Evolutionary conservation across 805 yeast genomes (phyloP).

Genomic region (Candida ponderosae): DNA sequence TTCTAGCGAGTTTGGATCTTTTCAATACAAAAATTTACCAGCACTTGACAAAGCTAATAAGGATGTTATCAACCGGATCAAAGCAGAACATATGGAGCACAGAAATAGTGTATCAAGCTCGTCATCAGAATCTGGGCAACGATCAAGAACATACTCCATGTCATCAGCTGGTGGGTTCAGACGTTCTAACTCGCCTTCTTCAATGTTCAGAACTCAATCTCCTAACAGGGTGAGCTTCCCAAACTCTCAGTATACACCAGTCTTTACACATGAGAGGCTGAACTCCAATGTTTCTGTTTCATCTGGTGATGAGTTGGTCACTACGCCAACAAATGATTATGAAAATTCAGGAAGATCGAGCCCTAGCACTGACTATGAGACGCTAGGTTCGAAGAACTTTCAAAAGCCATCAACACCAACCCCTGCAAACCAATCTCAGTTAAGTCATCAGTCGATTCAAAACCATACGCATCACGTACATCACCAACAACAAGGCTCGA

Average conservation of each 20-base stretch:
- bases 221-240: constrained; percentile 20
- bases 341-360: constrained; percentile 25
- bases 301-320: constrained; percentile 23
- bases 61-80: constrained; percentile 81
- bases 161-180: constrained; percentile 32
- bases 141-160: constrained; percentile 22
- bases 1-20: constrained; percentile 80
- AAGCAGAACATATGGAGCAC: constrained; percentile 62
- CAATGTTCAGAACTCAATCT: constrained; percentile 23
- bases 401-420: constrained; percentile 16
- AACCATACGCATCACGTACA: constrained; percentile 1
- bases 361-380: constrained; percentile 24
- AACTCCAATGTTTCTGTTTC: constrained; percentile 26
- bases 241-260: constrained; percentile 10
- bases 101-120: constrained; percentile 29
- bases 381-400: constrained; percentile 14
- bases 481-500: constrained; percentile 5
- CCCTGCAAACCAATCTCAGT: too few relatives aligned
- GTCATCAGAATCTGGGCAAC: constrained; percentile 24
- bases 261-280: constrained; percentile 24
- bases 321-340: constrained; percentile 3
- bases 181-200: constrained; percentile 38
- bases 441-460: too few relatives aligned
- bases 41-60: constrained; percentile 91
- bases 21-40: constrained; percentile 80